Evolutionary conservation across 129 eudicot genomes (phyloP).

Genomic region (Cynara cardunculus): DNA sequence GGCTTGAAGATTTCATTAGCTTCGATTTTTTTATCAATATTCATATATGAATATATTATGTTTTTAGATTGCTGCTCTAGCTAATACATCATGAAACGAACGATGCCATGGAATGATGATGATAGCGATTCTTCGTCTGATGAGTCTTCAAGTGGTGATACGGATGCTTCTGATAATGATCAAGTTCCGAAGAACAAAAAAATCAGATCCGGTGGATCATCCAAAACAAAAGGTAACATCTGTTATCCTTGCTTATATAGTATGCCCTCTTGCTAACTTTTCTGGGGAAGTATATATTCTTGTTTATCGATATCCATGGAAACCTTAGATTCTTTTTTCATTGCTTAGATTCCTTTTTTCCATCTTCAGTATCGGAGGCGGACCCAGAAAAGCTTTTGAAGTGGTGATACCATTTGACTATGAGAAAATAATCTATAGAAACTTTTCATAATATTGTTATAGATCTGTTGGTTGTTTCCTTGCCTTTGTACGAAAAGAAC

Average conservation of each 20-base stretch:
- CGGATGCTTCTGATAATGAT: constrained; percentile 49
- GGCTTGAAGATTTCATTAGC: not conserved
- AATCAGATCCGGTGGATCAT: constrained; percentile 21
- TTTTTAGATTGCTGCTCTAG: not conserved
- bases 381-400: not conserved
- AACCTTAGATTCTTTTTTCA: not conserved
- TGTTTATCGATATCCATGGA: not conserved
- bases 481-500: not conserved
- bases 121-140: constrained; percentile 56
- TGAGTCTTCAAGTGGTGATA: constrained; percentile 46
- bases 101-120: constrained; percentile 49
- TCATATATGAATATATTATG: not conserved
- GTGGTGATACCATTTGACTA: not conserved
- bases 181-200: constrained; percentile 28
- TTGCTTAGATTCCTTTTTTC: not conserved
- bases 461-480: not conserved
- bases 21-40: not conserved
- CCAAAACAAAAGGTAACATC: constrained; percentile 54
- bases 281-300: not conserved
- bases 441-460: not conserved
- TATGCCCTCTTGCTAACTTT: not conserved
- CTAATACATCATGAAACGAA: constrained; percentile 45
- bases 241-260: not conserved
- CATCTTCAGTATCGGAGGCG: not conserved
- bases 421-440: not conserved